Conservation (phyloP, 805 yeast genomes). For the Scheffersomyces stipitis region DNA sequence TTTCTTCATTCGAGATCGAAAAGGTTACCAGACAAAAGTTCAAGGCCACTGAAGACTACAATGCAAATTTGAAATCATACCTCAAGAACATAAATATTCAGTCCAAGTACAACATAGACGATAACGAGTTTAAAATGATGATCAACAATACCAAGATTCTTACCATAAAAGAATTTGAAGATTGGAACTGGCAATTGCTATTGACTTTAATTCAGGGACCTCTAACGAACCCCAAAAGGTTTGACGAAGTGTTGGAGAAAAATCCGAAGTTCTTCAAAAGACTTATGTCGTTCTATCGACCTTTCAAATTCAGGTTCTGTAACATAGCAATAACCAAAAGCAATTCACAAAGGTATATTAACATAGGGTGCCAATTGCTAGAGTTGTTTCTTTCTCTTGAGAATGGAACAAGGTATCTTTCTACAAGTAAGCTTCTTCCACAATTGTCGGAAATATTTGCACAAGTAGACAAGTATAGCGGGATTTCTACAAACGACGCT, state of each 20-base stretch:
- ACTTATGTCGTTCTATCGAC: slow-evolving; percentile 82
- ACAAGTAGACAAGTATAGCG: slow-evolving; percentile 78
- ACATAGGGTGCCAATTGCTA: slow-evolving; percentile 74
- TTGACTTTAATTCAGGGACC: slow-evolving; percentile 81
- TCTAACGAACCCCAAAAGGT: slow-evolving; percentile 61
- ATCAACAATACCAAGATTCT: slow-evolving; percentile 69
- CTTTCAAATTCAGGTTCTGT: slow-evolving; percentile 80
- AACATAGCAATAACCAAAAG: slow-evolving; percentile 40
- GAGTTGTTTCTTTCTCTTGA: slow-evolving; percentile 59
- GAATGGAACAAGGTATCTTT: slow-evolving; percentile 66
- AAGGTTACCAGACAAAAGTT: slow-evolving; percentile 38
- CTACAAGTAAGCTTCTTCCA: slow-evolving; percentile 75
- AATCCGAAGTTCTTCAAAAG: slow-evolving; percentile 86
- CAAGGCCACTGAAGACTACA: slow-evolving; percentile 21
- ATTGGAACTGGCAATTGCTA: slow-evolving; percentile 87
- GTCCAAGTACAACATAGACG: slow-evolving; percentile 47
- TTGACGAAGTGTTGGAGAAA: slow-evolving; percentile 71
- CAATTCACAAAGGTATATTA: slow-evolving; percentile 57
- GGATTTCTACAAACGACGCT: slow-evolving; percentile 71
- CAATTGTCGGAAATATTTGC: slow-evolving; percentile 89
- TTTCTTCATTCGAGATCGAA: slow-evolving; percentile 46
- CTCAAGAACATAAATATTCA: slow-evolving; percentile 20
- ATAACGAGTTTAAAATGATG: slow-evolving; percentile 62
- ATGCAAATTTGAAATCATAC: slow-evolving; percentile 26
- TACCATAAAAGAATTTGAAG: slow-evolving; percentile 71